These are phyloP conservation scores for Ceratobasidium sp. DNA, from an alignment of 1,284 basidiomycete genomes.

Conservation along the genomic window DNA sequence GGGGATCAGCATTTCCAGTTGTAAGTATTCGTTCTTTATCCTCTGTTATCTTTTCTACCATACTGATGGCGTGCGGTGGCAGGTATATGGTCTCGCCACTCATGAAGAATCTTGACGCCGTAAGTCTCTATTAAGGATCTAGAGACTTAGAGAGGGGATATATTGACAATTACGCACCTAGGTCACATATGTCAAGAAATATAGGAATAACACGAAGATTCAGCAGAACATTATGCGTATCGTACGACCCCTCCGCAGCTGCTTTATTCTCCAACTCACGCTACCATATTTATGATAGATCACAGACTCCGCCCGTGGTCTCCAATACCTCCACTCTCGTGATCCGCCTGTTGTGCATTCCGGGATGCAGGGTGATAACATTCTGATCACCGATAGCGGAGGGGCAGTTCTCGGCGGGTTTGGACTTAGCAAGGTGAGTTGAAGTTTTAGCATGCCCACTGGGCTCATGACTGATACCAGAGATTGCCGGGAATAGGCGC, in stretches of 20 bases:
- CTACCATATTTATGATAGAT: neutral
- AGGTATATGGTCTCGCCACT: slow-evolving; percentile 20
- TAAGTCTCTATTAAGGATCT: too few relatives aligned
- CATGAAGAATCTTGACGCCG: slow-evolving; percentile 23
- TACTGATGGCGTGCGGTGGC: neutral
- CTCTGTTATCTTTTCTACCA: neutral
- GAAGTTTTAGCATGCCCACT: neutral
- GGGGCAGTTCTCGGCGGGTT: slow-evolving; percentile 5
- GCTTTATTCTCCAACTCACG: neutral
- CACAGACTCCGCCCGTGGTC: slow-evolving; percentile 8
- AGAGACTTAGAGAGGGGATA: too few relatives aligned
- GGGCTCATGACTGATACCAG: neutral
- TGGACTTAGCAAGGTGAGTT: slow-evolving; percentile 15
- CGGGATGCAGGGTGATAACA: slow-evolving; percentile 10
- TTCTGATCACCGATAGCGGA: slow-evolving; percentile 3
- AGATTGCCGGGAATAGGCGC: neutral
- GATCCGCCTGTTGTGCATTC: slow-evolving; percentile 14
- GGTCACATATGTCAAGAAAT: slow-evolving; percentile 9
- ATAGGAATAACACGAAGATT: slow-evolving; percentile 1
- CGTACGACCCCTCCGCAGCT: neutral
- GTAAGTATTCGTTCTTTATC: neutral
- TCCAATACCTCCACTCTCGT: slow-evolving; percentile 9
- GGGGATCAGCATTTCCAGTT: slow-evolving; percentile 22
- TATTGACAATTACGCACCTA: too few relatives aligned
- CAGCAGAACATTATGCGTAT: slow-evolving; percentile 12